A percentile compares a stretch with the other conserved stretches of the same genome.
These are phyloP conservation scores for Penicillium sp. DNA, from an alignment of 2,329 filamentous ascomycete genomes.

Conservation along the genomic window DNA sequence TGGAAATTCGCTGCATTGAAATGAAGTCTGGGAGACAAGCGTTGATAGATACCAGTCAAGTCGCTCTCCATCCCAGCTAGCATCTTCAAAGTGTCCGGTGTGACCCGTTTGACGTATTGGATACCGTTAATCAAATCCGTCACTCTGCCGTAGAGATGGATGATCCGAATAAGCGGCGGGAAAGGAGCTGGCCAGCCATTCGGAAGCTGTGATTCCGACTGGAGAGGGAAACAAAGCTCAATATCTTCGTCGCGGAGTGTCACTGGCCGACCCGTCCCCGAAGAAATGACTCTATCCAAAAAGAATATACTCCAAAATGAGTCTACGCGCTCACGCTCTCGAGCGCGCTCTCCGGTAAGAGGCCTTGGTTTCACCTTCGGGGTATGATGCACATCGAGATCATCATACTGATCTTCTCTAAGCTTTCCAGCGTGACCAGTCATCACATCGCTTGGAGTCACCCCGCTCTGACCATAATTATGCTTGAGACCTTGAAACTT, in stretches of 20 bases:
- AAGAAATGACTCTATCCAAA: slow-evolving; percentile 83
- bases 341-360: slow-evolving; percentile 59
- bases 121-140: slow-evolving; percentile 85
- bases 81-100: slow-evolving; percentile 69
- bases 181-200: slow-evolving; percentile 77
- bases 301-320: slow-evolving; percentile 92
- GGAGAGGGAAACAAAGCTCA: slow-evolving; percentile 69
- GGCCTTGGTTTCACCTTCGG: slow-evolving; percentile 36
- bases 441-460: slow-evolving; percentile 59
- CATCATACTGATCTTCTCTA: slow-evolving; percentile 47
- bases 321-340: slow-evolving; percentile 80
- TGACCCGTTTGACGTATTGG: slow-evolving; percentile 71
- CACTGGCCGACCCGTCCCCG: slow-evolving; percentile 79
- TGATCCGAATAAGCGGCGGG: slow-evolving; percentile 77
- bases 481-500: slow-evolving; percentile 73
- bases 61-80: slow-evolving; percentile 79
- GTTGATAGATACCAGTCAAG: slow-evolving; percentile 72
- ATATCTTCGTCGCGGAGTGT: slow-evolving; percentile 84
- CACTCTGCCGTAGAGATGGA: slow-evolving; percentile 81
- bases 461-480: slow-evolving; percentile 55
- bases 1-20: slow-evolving; percentile 88
- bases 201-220: slow-evolving; percentile 53
- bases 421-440: slow-evolving; percentile 42
- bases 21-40: slow-evolving; percentile 71
- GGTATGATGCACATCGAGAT: slow-evolving; percentile 38